A percentile compares a stretch with the other conserved stretches of the same genome.
phyloP scores from a whole-genome alignment of 2,329 filamentous ascomycete species.

The Pleurostoma richardsiae region DNA sequence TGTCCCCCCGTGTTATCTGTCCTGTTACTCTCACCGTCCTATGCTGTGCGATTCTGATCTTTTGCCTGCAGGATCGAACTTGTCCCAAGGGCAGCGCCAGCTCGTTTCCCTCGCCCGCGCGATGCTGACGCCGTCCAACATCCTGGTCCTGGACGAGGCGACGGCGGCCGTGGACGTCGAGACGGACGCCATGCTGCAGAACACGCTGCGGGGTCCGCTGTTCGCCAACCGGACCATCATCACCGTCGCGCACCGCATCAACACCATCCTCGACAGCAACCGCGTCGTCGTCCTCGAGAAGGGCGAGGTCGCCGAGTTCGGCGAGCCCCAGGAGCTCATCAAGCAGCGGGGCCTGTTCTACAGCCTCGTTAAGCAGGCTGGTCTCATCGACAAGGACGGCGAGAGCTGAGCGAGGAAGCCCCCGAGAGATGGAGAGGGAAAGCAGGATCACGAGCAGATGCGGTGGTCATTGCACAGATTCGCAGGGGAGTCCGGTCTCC shows the following conservation, averaged over 20 bases:
- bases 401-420: slow-evolving; percentile 6
- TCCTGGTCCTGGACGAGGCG: slow-evolving; percentile 93
- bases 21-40: slow-evolving; percentile 11
- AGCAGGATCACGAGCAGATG: neutral
- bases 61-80: slow-evolving; percentile 67
- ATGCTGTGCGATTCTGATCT: neutral
- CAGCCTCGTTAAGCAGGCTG: slow-evolving; percentile 86
- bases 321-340: slow-evolving; percentile 75
- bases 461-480: no score
- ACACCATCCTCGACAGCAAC: slow-evolving; percentile 87
- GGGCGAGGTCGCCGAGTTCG: slow-evolving; percentile 88
- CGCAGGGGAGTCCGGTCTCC: no score
- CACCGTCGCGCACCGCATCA: slow-evolving; percentile 96
- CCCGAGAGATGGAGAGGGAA: neutral
- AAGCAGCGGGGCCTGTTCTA: slow-evolving; percentile 77
- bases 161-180: slow-evolving; percentile 72
- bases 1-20: neutral
- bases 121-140: slow-evolving; percentile 91
- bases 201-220: slow-evolving; percentile 55
- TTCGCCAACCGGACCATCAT: slow-evolving; percentile 95
- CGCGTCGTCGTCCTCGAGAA: slow-evolving; percentile 90
- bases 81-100: slow-evolving; percentile 92
- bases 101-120: slow-evolving; percentile 90
- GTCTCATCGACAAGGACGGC: slow-evolving; percentile 51
- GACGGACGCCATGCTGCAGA: slow-evolving; percentile 63